A percentile compares a stretch with the other conserved stretches of the same genome.
These are phyloP conservation scores for Fusarium virguliforme DNA, from an alignment of 2,329 filamentous ascomycete genomes.

Conservation along the genomic window DNA sequence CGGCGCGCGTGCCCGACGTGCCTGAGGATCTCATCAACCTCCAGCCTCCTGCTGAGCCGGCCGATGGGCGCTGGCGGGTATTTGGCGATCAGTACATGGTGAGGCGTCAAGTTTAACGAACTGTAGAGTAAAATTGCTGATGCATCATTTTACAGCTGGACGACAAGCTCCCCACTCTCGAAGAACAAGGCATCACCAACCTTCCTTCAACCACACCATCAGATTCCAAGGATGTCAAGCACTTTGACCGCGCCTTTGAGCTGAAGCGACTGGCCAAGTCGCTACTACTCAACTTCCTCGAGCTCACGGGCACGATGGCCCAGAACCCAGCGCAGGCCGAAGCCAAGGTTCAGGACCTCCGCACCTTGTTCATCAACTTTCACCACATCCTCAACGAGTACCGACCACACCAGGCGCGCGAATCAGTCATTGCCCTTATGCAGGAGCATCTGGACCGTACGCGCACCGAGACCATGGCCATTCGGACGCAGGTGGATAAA, in stretches of 20 bases:
- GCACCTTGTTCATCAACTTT: conserved; percentile 89
- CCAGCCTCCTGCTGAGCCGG: conserved; percentile 84
- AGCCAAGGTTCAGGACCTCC: conserved; percentile 83
- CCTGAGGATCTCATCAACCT: conserved; percentile 83
- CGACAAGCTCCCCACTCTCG: conserved; percentile 76
- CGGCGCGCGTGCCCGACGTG: conserved; percentile 64
- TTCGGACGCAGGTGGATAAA: conserved; percentile 78
- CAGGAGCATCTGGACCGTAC: conserved; percentile 84
- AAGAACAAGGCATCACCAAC: conserved; percentile 79
- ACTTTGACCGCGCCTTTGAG: conserved; percentile 76
- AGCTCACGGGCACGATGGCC: conserved; percentile 74
- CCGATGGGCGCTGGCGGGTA: conserved; percentile 78
- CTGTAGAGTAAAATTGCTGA: conserved; percentile 12
- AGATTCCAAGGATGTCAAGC: conserved; percentile 66
- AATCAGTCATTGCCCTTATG: conserved; percentile 90
- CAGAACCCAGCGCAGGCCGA: conserved; percentile 65
- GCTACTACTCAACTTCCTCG: conserved; percentile 89
- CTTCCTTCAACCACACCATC: conserved; percentile 65
- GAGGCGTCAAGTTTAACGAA: conserved; percentile 11
- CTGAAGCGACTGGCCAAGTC: conserved; percentile 87
- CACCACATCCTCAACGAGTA: conserved; percentile 96
- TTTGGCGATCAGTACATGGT: conserved; percentile 80
- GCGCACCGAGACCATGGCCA: conserved; percentile 79
- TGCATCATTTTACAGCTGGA: conserved; percentile 61
- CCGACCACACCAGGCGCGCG: conserved; percentile 90